Evolutionary conservation across 768 basidiomycete species (phyloP).

Genomic region (Lentinula raphanica): DNA sequence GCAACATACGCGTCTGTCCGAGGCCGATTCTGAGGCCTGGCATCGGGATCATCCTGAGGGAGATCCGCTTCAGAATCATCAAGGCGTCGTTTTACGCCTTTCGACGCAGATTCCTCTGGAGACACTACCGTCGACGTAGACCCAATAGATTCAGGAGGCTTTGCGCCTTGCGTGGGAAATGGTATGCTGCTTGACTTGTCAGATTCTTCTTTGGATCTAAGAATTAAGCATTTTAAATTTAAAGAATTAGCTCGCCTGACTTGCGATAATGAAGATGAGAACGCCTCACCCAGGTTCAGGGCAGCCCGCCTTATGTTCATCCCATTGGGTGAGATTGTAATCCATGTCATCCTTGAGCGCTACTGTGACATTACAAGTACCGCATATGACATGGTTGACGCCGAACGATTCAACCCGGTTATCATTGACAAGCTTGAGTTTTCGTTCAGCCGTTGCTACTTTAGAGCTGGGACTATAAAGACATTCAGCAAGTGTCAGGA

Average conservation of each 20-base stretch:
- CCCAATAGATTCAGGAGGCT: constrained; percentile 5
- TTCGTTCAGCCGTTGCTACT: constrained; percentile 58
- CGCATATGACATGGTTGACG: constrained; percentile 43
- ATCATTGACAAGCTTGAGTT: constrained; percentile 60
- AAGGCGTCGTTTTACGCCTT: constrained; percentile 7
- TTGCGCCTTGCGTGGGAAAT: constrained; percentile 4
- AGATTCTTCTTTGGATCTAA: constrained; percentile 1
- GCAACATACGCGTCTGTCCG: constrained; percentile 43
- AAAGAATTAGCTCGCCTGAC: not conserved
- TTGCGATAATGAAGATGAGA: not conserved
- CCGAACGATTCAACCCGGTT: constrained; percentile 49
- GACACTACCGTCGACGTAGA: constrained; percentile 13
- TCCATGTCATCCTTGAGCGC: constrained; percentile 44
- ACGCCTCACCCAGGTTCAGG: constrained; percentile 16
- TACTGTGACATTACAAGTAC: constrained; percentile 42
- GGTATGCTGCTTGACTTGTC: not conserved
- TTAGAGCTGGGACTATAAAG: constrained; percentile 48
- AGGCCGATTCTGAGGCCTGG: constrained; percentile 44
- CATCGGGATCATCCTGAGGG: constrained; percentile 35
- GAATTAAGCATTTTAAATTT: constrained; percentile 1
- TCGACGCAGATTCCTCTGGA: not conserved
- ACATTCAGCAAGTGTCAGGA: not conserved
- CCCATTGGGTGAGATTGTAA: constrained; percentile 58
- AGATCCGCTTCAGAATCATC: constrained; percentile 12
- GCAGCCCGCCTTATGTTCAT: constrained; percentile 55